Evolutionary conservation across 495 filamentous ascomycete species (phyloP).

Genomic region (Xylaria telfairii): DNA sequence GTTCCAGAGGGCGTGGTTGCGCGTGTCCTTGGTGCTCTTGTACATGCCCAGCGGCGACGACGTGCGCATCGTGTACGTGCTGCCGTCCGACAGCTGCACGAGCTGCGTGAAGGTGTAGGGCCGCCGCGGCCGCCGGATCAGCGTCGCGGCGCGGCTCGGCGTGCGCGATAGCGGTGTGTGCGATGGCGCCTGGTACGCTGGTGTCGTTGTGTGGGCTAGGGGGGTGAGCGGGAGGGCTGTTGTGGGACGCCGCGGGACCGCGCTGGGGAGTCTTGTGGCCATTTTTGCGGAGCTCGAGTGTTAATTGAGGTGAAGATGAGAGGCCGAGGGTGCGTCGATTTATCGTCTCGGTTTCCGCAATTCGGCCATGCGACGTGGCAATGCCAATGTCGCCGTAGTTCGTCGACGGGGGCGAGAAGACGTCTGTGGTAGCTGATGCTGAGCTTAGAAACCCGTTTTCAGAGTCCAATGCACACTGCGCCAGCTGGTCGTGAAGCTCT

Average conservation of each 20-base stretch:
- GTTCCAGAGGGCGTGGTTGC: constrained; percentile 91
- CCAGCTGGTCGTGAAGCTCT: not conserved
- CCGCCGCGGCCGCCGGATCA: constrained; percentile 82
- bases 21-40: constrained; percentile 78
- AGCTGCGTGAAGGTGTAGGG: constrained; percentile 98
- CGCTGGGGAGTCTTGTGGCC: constrained; percentile 37
- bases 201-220: constrained; percentile 16
- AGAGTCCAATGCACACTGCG: not conserved
- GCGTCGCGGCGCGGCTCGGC: constrained; percentile 77
- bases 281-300: constrained; percentile 27
- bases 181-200: constrained; percentile 41
- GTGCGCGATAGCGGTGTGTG: constrained; percentile 43
- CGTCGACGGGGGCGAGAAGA: not conserved
- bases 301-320: constrained; percentile 7
- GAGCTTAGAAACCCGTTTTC: not conserved
- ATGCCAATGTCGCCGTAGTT: not conserved
- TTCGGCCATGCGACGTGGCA: not conserved
- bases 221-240: not conserved
- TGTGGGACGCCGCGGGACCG: constrained; percentile 39
- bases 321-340: not conserved
- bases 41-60: constrained; percentile 82
- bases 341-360: not conserved
- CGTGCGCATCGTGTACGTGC: constrained; percentile 84
- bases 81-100: constrained; percentile 90
- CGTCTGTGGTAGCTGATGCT: not conserved